phyloP scores from a whole-genome alignment of 371 early-diverging fungal species.

The Neoconidiobolus thromboides region DNA sequence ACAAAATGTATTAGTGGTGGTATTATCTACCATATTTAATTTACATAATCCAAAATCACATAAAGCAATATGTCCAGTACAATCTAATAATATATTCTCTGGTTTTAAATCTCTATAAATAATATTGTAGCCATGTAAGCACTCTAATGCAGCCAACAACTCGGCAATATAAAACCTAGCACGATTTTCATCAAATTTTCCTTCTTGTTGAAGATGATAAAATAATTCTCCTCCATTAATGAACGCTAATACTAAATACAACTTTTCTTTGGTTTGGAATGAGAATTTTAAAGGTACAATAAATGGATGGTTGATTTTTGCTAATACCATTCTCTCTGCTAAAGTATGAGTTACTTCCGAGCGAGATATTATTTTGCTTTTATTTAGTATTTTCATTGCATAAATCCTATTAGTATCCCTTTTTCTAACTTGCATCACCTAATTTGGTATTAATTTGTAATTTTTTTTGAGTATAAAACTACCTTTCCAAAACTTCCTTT shows the following conservation, averaged over 20 bases:
- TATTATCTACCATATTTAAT: constrained; percentile 80
- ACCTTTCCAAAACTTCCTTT: constrained; percentile 93
- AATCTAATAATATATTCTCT: constrained; percentile 91
- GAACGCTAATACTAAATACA: constrained; percentile 80
- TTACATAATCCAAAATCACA: constrained; percentile 98
- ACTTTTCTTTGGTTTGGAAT: constrained; percentile 71
- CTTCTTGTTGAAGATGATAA: constrained; percentile 66
- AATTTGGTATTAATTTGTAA: neutral
- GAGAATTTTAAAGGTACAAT: constrained; percentile 72
- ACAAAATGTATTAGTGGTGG: constrained; percentile 89
- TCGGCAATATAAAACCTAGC: constrained; percentile 57
- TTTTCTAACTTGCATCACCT: constrained; percentile 88
- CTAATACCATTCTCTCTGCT: constrained; percentile 77
- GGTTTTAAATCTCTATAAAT: constrained; percentile 86
- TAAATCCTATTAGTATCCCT: constrained; percentile 85
- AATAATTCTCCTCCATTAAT: constrained; percentile 91
- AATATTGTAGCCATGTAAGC: constrained; percentile 72
- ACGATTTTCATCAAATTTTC: constrained; percentile 42
- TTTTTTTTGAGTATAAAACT: neutral
- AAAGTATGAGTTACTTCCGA: constrained; percentile 75
- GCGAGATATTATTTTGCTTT: constrained; percentile 82
- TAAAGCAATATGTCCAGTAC: constrained; percentile 90
- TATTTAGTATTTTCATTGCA: constrained; percentile 92
- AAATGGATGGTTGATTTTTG: constrained; percentile 68
- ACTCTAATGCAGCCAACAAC: constrained; percentile 60